Conservation (phyloP, 1,139 yeast genomes). For the Geotrichum klebahnii region DNA sequence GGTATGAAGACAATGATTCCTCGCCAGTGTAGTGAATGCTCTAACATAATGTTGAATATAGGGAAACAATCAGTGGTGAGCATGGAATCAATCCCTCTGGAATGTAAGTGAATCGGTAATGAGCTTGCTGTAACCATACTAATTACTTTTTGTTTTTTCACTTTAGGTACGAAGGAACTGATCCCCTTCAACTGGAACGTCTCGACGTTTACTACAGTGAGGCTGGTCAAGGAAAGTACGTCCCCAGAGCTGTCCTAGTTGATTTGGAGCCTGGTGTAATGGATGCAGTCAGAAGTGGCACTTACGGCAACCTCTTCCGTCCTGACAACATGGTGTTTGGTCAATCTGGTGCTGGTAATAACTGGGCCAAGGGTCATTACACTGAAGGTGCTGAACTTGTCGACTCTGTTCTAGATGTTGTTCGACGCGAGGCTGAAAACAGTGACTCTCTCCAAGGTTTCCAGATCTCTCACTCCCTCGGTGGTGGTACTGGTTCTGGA, state of each 20-base stretch:
- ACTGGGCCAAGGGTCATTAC: constrained; percentile 49
- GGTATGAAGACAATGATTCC: constrained; percentile 41
- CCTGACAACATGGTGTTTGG: constrained; percentile 47
- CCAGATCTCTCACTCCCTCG: constrained; percentile 47
- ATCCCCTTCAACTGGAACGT: constrained; percentile 42
- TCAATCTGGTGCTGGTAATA: constrained; percentile 48
- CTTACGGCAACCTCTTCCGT: constrained; percentile 43
- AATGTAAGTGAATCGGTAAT: constrained; percentile 24
- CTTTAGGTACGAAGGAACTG: constrained; percentile 33
- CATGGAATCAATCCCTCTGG: constrained; percentile 91
- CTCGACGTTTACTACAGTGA: constrained; percentile 36
- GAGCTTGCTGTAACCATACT: neutral
- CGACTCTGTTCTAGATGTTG: constrained; percentile 45
- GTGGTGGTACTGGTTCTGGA: constrained; percentile 49
- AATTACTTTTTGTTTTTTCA: no score
- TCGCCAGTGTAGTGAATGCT: no score
- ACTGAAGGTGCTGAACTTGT: constrained; percentile 48
- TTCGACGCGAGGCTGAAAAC: constrained; percentile 46
- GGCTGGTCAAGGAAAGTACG: constrained; percentile 43
- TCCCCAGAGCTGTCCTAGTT: constrained; percentile 47
- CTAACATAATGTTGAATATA: constrained; percentile 13
- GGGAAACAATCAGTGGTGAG: constrained; percentile 95
- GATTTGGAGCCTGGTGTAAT: constrained; percentile 48
- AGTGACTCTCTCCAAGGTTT: constrained; percentile 46
- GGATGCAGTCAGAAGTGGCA: constrained; percentile 44